phyloP scores from a whole-genome alignment of 31 red algal genomes.

The Asparagopsis taxiformis region DNA sequence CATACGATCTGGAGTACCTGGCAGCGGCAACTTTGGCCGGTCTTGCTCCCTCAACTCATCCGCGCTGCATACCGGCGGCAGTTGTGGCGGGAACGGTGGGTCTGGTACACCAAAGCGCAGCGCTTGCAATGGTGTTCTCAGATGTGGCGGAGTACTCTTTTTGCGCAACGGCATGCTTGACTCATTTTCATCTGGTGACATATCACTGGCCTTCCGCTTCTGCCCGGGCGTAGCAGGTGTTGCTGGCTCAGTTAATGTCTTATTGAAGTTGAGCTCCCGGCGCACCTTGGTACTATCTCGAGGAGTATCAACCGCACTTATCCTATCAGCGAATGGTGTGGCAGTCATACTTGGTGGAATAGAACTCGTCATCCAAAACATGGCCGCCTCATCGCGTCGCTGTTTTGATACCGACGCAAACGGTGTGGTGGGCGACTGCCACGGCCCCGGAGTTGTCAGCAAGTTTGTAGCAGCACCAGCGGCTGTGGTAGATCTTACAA shows the following conservation, averaged over 20 bases:
- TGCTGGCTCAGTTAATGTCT: conserved; percentile 1
- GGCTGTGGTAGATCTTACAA: conserved; percentile 14
- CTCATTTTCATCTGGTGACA: conserved; percentile 6
- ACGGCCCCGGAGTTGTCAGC: conserved; percentile 7
- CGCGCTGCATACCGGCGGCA: no score
- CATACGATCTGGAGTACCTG: no score
- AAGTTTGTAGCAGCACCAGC: conserved; percentile 1
- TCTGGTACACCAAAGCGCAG: no score
- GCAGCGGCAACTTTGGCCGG: no score
- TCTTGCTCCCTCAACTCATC: no score
- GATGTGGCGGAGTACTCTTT: no score
- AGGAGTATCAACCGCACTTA: conserved; percentile 15
- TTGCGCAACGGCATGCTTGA: background rate
- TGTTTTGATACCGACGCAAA: background rate
- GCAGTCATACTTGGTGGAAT: background rate
- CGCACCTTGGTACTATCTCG: conserved; percentile 16
- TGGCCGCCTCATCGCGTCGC: conserved; percentile 4
- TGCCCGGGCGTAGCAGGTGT: conserved; percentile 3
- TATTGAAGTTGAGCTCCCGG: conserved; percentile 53
- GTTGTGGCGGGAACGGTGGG: no score
- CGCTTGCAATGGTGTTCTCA: no score
- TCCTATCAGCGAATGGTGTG: conserved; percentile 39
- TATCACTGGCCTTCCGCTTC: conserved; percentile 11
- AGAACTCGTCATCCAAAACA: background rate
- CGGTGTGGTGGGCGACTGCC: conserved; percentile 35